Percentiles rank a stretch among this genome's conserved stretches.
These are phyloP conservation scores for Biscutella laevigata DNA, from an alignment of 441 rosid genomes.

Conservation along the genomic window DNA sequence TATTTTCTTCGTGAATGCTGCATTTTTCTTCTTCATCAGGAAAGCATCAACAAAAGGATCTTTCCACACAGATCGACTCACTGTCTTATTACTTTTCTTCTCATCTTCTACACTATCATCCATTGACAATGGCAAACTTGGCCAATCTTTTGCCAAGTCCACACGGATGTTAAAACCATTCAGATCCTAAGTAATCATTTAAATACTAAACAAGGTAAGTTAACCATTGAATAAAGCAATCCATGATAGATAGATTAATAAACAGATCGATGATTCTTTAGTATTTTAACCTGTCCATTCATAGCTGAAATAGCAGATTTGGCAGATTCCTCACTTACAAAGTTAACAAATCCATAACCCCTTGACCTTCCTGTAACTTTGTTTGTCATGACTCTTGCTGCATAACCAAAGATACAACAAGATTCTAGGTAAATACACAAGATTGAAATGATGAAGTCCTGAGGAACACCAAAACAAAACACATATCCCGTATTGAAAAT, in stretches of 20 bases:
- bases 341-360: conserved; percentile 70
- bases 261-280: background rate
- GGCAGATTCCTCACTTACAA: conserved; percentile 40
- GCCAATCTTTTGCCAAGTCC: conserved; percentile 42
- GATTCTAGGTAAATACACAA: background rate
- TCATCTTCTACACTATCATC: conserved; percentile 18
- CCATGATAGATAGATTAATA: background rate
- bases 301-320: conserved; percentile 55
- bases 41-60: conserved; percentile 51
- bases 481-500: background rate
- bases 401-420: conserved; percentile 4
- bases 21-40: conserved; percentile 34
- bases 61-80: conserved; percentile 36
- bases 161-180: conserved; percentile 55
- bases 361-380: conserved; percentile 64
- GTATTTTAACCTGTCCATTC: conserved; percentile 59
- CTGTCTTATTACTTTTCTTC: conserved; percentile 13
- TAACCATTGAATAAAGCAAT: background rate
- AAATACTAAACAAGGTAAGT: background rate
- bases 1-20: conserved; percentile 36
- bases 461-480: background rate
- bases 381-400: conserved; percentile 60
- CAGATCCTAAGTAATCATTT: conserved; percentile 39
- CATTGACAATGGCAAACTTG: conserved; percentile 29
- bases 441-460: background rate